These are phyloP conservation scores for Daedaleopsis nitida DNA, from an alignment of 768 basidiomycete genomes.

Conservation along the genomic window DNA sequence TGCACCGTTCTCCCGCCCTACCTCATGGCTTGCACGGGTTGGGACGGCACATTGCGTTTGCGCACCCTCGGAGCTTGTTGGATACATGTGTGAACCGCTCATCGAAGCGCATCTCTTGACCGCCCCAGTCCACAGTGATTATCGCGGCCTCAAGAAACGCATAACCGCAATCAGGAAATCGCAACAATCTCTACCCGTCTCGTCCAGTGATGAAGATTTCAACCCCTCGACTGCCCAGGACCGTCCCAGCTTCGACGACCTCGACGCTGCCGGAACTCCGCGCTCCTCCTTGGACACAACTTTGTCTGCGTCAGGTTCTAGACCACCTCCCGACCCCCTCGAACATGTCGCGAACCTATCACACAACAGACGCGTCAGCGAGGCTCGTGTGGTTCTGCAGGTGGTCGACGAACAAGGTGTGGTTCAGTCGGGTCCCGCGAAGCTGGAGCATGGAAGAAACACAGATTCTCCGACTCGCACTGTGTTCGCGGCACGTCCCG, in stretches of 20 bases:
- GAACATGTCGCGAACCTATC: not conserved
- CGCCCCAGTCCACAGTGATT: constrained; percentile 51
- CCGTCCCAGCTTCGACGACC: not conserved
- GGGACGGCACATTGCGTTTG: no score
- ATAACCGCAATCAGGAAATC: constrained; percentile 53
- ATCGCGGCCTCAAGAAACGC: constrained; percentile 67
- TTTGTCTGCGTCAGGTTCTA: not conserved
- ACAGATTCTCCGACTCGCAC: not conserved
- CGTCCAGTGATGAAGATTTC: not conserved
- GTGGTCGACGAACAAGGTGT: not conserved
- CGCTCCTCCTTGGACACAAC: not conserved
- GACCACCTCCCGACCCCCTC: not conserved
- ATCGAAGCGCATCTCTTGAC: not conserved
- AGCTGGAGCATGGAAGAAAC: not conserved
- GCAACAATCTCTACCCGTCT: constrained; percentile 8
- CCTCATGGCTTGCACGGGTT: no score
- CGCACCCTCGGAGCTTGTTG: no score
- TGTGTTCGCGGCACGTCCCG: not conserved
- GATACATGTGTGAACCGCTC: not conserved
- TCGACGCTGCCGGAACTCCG: not conserved
- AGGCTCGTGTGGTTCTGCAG: not conserved
- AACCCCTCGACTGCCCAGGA: not conserved
- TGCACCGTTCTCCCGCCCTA: no score
- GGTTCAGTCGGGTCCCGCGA: not conserved
- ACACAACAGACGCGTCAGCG: not conserved